Evolutionary conservation across 495 filamentous ascomycete genomes (phyloP), one percentile per base, ranked within the genome.

Genomic region (Massariosphaeria phaeospora): DNA sequence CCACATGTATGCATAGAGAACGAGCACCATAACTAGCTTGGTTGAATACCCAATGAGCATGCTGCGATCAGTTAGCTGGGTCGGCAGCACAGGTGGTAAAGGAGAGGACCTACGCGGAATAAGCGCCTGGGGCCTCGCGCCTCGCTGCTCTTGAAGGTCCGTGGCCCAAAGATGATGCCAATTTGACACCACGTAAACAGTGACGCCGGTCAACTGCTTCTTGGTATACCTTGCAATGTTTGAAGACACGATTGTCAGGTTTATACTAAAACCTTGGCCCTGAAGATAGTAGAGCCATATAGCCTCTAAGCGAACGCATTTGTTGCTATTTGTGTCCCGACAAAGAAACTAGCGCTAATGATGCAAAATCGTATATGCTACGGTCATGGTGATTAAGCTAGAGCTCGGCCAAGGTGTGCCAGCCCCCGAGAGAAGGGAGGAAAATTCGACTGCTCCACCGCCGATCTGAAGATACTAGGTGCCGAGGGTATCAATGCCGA

Each of bases 181-280:
- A 79, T 66, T 48, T 76, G 80, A 55, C 79, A 82, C 2, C 72
- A 75, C 20, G 73, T 70, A 51, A 79, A 80, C 10, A 80, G 43
- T 20, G 73, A 61, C 2, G 76, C 72, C 73, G 0, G 77, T 80
- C 3, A 79, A 62, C 48, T 74, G 73, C 55, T 80, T 80, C 67
- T 80, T 80, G 0, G 76, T 80, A 44, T 76, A 78, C 2, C 77
- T 77, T 0, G 77, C 77, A 33, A 80, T 71, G 53, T 81, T 80
- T 4, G 29, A 40, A 26, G 42, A 52, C 25, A 68, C 49, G 26
- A 68, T 64, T 0, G 66, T 66, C 67, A 76, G 44, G 55, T 66
- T 70, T 41, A 75, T 63, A 34, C 66, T 70, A 50, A 75, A 75
- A 0, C 73, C 73, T 4, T 75, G 61, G 4, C 67, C 69, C 26